Evolutionary conservation across 148 eudicot species (phyloP).

Genomic region (Camellia japonica): DNA sequence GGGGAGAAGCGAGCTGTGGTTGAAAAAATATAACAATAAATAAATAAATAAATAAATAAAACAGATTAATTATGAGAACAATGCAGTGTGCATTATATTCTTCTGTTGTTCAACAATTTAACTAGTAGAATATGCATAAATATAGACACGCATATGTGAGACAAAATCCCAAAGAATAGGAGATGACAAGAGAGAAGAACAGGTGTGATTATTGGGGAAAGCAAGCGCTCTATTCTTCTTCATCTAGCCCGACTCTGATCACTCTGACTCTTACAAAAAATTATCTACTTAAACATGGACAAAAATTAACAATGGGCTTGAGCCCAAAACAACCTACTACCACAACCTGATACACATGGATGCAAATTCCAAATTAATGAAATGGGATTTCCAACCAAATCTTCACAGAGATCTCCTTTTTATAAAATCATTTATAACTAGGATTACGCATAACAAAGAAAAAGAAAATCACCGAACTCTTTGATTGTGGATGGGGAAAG

Average conservation of each 20-base stretch:
- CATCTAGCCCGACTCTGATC: not conserved
- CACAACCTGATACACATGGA: not conserved
- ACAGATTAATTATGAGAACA: not conserved
- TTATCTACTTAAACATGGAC: not conserved
- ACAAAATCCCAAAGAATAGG: not conserved
- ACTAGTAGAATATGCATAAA: not conserved
- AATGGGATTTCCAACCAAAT: not conserved
- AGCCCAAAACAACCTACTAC: not conserved
- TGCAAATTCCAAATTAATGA: not conserved
- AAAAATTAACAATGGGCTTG: not conserved
- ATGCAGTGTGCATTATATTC: not conserved
- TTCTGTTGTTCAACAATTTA: not conserved
- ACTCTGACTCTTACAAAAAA: not conserved
- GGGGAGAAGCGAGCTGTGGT: slow-evolving; percentile 97
- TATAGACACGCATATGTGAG: not conserved
- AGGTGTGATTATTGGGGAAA: not conserved
- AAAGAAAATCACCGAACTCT: not conserved
- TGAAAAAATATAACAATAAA: no score
- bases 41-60: not conserved
- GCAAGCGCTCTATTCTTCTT: not conserved
- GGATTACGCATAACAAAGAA: not conserved
- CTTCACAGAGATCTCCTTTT: not conserved
- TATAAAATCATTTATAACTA: not conserved
- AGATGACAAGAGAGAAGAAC: not conserved
- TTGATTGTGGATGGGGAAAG: not conserved